phyloP scores from a whole-genome alignment of 208 protist species.

The Endotrypanum monterogeii region DNA sequence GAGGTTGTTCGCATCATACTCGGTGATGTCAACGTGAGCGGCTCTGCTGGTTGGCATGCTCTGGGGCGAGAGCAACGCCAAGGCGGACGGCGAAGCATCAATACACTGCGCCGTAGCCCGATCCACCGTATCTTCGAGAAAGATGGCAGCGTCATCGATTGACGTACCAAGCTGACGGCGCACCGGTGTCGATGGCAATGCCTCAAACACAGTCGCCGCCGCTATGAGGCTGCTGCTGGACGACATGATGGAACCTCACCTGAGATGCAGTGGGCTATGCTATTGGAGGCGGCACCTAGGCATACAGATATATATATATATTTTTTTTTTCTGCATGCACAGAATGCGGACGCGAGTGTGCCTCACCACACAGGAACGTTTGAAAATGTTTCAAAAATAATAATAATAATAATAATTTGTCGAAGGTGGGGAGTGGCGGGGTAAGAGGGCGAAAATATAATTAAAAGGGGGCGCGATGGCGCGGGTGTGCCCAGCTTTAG shows the following conservation, averaged over 20 bases:
- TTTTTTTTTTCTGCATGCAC: no score
- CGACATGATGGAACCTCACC: neutral
- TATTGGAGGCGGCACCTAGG: neutral
- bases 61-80: slow-evolving; percentile 81
- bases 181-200: slow-evolving; percentile 27
- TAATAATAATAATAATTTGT: slow-evolving; percentile 8
- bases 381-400: slow-evolving; percentile 24
- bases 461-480: neutral
- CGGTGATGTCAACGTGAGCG: slow-evolving; percentile 63
- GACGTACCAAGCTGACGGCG: slow-evolving; percentile 60
- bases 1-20: slow-evolving; percentile 63
- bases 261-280: neutral
- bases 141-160: slow-evolving; percentile 84
- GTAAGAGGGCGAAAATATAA: neutral
- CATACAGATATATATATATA: no score
- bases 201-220: slow-evolving; percentile 9
- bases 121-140: slow-evolving; percentile 84
- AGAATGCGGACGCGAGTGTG: no score
- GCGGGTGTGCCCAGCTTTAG: neutral
- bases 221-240: neutral
- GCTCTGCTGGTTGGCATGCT: slow-evolving; percentile 32
- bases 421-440: neutral
- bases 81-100: slow-evolving; percentile 61
- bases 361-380: no score
- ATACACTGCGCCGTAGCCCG: slow-evolving; percentile 69